Evolutionary conservation across 2,329 filamentous ascomycete species (phyloP).

Genomic region (Trichophyton verrucosum): DNA sequence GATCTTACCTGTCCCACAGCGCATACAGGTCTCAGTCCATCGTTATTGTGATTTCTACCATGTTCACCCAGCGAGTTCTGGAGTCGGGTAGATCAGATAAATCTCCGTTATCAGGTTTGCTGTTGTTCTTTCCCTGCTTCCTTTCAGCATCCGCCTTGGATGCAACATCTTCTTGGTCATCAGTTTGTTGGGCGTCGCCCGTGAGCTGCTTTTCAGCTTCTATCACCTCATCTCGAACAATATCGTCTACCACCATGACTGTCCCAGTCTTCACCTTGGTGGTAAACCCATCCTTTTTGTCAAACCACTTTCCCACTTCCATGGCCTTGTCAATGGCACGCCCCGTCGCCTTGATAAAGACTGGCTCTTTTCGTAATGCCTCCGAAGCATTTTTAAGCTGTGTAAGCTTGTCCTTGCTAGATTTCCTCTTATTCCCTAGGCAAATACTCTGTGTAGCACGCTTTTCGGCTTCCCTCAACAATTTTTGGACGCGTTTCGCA

Average conservation of each 20-base stretch:
- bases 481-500: slow-evolving; percentile 47
- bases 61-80: slow-evolving; percentile 36
- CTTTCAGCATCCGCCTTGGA: slow-evolving; percentile 2
- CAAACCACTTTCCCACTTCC: slow-evolving; percentile 45
- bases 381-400: slow-evolving; percentile 24
- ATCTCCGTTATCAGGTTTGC: slow-evolving; percentile 17
- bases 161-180: slow-evolving; percentile 7
- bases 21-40: slow-evolving; percentile 23
- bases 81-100: slow-evolving; percentile 31
- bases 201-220: slow-evolving; percentile 15
- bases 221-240: slow-evolving; percentile 33
- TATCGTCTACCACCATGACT: slow-evolving; percentile 49
- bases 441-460: slow-evolving; percentile 36
- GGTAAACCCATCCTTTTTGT: slow-evolving; percentile 38
- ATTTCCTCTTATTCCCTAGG: slow-evolving; percentile 22
- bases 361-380: slow-evolving; percentile 33
- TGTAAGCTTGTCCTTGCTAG: slow-evolving; percentile 22
- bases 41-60: slow-evolving; percentile 34
- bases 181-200: slow-evolving; percentile 14
- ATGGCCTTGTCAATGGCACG: slow-evolving; percentile 47
- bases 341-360: slow-evolving; percentile 48
- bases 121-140: slow-evolving; percentile 23
- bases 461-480: slow-evolving; percentile 42
- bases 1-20: background rate
- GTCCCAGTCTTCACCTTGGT: slow-evolving; percentile 45